These are phyloP conservation scores for Lyophyllum atratum DNA, from an alignment of 768 basidiomycete genomes.

Conservation along the genomic window DNA sequence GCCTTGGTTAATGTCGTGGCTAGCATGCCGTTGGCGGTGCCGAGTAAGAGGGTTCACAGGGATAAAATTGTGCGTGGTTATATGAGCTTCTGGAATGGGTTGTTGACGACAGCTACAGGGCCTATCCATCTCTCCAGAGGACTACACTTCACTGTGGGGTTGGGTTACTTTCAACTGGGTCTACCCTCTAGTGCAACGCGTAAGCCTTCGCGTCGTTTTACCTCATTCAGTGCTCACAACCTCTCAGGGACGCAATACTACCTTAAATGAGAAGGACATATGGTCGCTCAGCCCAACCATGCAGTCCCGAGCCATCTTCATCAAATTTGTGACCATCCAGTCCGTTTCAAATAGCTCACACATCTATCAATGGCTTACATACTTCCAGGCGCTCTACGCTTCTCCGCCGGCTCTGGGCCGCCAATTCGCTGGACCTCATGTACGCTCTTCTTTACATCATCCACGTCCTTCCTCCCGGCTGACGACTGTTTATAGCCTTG, in stretches of 20 bases:
- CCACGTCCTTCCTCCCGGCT: background rate
- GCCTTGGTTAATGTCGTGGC: conserved; percentile 49
- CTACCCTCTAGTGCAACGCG: conserved; percentile 58
- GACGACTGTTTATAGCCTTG: conserved; percentile 41
- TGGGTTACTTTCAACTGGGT: conserved; percentile 80
- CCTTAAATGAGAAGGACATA: conserved; percentile 70
- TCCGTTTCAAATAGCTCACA: conserved; percentile 18
- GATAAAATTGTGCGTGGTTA: conserved; percentile 60
- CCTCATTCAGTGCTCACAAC: background rate
- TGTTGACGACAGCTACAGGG: conserved; percentile 38
- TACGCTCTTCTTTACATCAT: conserved; percentile 16
- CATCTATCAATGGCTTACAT: background rate
- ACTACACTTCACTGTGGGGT: conserved; percentile 70
- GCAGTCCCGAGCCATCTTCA: conserved; percentile 66
- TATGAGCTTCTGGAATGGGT: background rate
- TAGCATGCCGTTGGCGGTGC: conserved; percentile 67
- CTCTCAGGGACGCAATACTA: conserved; percentile 46
- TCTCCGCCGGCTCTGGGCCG: conserved; percentile 41
- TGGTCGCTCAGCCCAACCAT: conserved; percentile 71
- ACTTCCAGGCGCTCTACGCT: conserved; percentile 37
- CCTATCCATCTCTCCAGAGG: conserved; percentile 63
- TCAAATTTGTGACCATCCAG: conserved; percentile 44
- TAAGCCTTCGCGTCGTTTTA: conserved; percentile 20
- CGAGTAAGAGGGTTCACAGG: conserved; percentile 49
- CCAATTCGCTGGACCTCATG: conserved; percentile 51